Evolutionary conservation across 73 alveolate genomes (phyloP).

Genomic region (Vitrella brassicaformis): DNA sequence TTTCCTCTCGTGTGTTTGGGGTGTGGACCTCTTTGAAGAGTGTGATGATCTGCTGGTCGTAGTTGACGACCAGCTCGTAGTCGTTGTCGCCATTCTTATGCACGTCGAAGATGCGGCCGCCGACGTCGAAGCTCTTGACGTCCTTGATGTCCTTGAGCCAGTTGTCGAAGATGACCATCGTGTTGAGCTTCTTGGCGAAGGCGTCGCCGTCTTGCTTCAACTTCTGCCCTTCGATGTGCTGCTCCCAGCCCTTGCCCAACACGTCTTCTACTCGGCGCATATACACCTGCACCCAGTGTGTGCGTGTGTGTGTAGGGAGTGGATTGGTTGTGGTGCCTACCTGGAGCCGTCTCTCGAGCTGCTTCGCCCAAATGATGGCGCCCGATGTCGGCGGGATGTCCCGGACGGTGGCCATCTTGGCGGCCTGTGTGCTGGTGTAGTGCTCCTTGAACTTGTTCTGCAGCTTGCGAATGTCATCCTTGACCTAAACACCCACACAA

Average conservation of each 20-base stretch:
- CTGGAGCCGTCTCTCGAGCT: conserved; percentile 31
- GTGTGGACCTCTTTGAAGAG: conserved; percentile 75
- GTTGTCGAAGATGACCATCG: conserved; percentile 30
- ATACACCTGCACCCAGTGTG: not conserved
- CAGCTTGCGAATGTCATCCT: conserved; percentile 58
- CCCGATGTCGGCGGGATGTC: conserved; percentile 83
- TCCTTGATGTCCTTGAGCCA: conserved; percentile 49
- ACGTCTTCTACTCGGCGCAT: conserved; percentile 52
- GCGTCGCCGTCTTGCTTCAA: conserved; percentile 76
- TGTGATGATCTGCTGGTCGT: conserved; percentile 70
- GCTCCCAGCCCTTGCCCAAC: conserved; percentile 84
- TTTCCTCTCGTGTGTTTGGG: no score
- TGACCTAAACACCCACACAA: conserved; percentile 17
- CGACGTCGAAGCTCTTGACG: conserved; percentile 33
- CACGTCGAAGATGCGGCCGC: conserved; percentile 38
- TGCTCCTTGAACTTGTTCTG: conserved; percentile 63
- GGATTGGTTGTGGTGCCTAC: no score
- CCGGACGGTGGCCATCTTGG: conserved; percentile 56
- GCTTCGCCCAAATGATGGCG: conserved; percentile 75
- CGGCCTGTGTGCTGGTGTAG: conserved; percentile 63
- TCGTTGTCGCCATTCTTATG: conserved; percentile 21
- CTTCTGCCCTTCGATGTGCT: conserved; percentile 67
- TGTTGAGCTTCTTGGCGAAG: conserved; percentile 52
- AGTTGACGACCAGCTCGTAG: conserved; percentile 75
- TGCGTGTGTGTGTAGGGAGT: no score